Percentiles rank a stretch among this genome's conserved stretches.
Conservation (phyloP, 805 yeast genomes). For the Jamesozyma hellenica region DNA sequence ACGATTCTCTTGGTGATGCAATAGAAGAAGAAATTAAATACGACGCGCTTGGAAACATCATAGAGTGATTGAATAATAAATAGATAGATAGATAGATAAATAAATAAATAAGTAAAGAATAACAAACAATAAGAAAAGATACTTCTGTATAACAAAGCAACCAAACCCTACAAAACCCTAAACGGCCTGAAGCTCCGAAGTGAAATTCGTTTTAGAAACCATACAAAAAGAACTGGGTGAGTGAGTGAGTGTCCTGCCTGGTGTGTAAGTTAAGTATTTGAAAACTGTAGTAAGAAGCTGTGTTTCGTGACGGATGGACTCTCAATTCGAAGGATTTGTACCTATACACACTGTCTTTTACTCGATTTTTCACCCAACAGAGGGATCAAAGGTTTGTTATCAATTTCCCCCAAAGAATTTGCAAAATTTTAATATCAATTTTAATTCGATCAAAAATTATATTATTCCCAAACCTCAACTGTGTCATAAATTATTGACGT, state of each 20-base stretch:
- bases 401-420: constrained; percentile 71
- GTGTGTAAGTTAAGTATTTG: too few relatives aligned
- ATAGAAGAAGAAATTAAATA: constrained; percentile 17
- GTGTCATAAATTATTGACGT: constrained; percentile 70
- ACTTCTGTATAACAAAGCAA: too few relatives aligned
- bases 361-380: constrained; percentile 89
- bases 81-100: too few relatives aligned
- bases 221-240: too few relatives aligned
- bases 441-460: constrained; percentile 80
- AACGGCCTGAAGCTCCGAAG: too few relatives aligned
- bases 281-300: too few relatives aligned
- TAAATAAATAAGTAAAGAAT: too few relatives aligned
- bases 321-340: constrained; percentile 52
- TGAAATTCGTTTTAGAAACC: too few relatives aligned
- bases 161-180: background rate
- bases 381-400: constrained; percentile 83
- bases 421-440: constrained; percentile 43
- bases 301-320: constrained; percentile 10
- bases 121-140: too few relatives aligned
- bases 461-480: constrained; percentile 88
- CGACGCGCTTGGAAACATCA: constrained; percentile 15
- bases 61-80: constrained; percentile 1
- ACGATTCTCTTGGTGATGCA: constrained; percentile 17
- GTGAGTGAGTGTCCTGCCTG: too few relatives aligned
- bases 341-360: constrained; percentile 86